These are phyloP conservation scores for Mycena rebaudengoi DNA, from an alignment of 768 basidiomycete genomes.

Conservation along the genomic window DNA sequence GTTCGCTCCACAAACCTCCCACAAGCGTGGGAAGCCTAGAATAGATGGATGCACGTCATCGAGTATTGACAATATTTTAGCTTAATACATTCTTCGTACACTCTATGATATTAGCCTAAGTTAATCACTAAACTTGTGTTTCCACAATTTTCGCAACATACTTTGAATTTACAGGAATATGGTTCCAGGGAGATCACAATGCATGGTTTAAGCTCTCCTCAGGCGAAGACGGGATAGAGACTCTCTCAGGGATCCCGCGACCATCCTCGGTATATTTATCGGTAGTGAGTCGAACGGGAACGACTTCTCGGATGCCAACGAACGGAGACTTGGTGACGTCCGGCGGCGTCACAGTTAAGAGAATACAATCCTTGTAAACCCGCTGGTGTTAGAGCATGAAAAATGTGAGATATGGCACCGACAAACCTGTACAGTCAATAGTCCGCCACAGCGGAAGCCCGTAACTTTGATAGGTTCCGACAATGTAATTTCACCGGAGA, in stretches of 20 bases:
- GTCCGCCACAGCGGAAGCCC: constrained; percentile 73
- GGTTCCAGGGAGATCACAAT: no score
- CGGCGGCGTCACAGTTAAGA: constrained; percentile 66
- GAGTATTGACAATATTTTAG: no score
- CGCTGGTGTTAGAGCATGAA: background rate
- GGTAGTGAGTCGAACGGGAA: constrained; percentile 74
- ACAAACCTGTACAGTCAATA: constrained; percentile 69
- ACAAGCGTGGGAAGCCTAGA: no score
- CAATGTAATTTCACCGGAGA: constrained; percentile 70
- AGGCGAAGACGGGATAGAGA: constrained; percentile 7
- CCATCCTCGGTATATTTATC: constrained; percentile 62
- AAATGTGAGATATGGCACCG: background rate
- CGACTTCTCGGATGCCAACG: constrained; percentile 62
- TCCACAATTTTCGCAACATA: no score
- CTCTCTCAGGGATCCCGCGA: constrained; percentile 38
- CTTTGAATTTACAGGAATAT: no score
- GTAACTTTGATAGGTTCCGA: constrained; percentile 55
- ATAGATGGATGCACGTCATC: no score
- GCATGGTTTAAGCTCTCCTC: constrained; percentile 6
- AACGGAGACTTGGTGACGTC: constrained; percentile 65
- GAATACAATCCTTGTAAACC: constrained; percentile 64
- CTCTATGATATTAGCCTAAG: no score
- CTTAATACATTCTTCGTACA: no score
- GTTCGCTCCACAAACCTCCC: constrained; percentile 14
- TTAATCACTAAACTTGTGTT: no score